Conservation (phyloP, 2,329 filamentous ascomycete genomes). For the Penicillium sp. region DNA sequence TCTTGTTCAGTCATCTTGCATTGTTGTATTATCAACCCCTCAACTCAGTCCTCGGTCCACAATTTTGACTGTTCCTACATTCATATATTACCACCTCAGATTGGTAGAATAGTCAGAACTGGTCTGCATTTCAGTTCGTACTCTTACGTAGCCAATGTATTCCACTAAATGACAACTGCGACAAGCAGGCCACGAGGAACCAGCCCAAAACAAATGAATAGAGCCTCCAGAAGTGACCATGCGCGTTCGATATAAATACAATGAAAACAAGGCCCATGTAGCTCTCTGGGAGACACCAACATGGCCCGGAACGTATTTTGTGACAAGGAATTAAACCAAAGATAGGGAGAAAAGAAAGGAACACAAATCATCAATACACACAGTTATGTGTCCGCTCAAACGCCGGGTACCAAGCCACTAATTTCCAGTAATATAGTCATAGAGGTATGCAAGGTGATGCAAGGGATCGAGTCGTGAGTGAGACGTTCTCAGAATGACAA, state of each 20-base stretch:
- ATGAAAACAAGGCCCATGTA: conserved; percentile 22
- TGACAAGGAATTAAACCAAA: conserved; percentile 7
- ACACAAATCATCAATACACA: conserved; percentile 23
- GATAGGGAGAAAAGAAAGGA: conserved; percentile 5
- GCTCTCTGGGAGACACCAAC: conserved; percentile 13
- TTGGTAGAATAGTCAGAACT: conserved; percentile 5
- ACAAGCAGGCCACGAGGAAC: background rate
- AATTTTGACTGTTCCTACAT: conserved; percentile 12
- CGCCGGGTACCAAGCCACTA: conserved; percentile 25
- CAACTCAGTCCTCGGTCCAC: conserved; percentile 1
- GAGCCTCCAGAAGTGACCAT: conserved; percentile 12
- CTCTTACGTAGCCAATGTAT: conserved; percentile 10
- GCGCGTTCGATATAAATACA: conserved; percentile 32
- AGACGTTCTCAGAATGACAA: conserved; percentile 15
- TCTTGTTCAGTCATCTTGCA: conserved; percentile 21
- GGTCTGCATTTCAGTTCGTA: conserved; percentile 9
- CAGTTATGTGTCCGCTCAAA: conserved; percentile 29
- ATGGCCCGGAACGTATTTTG: conserved; percentile 21
- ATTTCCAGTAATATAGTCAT: conserved; percentile 25
- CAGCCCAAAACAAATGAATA: background rate
- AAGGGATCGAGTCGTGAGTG: conserved; percentile 19
- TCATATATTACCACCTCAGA: background rate
- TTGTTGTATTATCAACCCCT: conserved; percentile 6
- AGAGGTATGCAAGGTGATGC: conserved; percentile 26
- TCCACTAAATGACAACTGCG: conserved; percentile 3